Evolutionary conservation across 306 rosid species (phyloP), one percentile per base, ranked within the genome.

Genomic region (Cicer bijugum): DNA sequence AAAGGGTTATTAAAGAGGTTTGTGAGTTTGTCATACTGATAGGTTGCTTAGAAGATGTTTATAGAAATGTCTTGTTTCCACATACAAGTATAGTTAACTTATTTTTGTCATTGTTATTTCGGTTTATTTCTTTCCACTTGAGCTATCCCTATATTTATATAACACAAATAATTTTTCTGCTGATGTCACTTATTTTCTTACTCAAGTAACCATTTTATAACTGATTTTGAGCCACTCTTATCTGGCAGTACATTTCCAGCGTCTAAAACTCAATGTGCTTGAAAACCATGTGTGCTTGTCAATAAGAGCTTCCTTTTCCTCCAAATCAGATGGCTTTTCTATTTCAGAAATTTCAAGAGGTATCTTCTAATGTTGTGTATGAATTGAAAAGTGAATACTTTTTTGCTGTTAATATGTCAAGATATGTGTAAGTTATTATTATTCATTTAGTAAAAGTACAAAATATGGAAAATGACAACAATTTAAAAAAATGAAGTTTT

Each of bases 261-360:
- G 4, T 23, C 33, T 2, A 23, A 23, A 23, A 23, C 33, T 23
- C 33, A 23, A 23, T 23, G 33, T 23, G 33, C 33, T 23, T 23
- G 33, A 23, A 23, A 23, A 23, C 33, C 33, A 23, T 23, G 33
- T 23, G 33, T 23, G 33, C 4, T 23, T 23, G 33, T 23, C 33
- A 23, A 23, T 50, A 45, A 58, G 56, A 67, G 73, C 52, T 72
- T 67, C 77, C 8, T 46, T 51, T 51, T 51, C 47, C 71, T 42
- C 11, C 74, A 9, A 61, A 56, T 53, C 46, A 46, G 8, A 92
- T 89, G 97, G 97, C 94, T 38, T 85, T 88, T 81, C 84, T 93
- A 16, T 93, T 92, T 78, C 85, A 86, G 64, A 90, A 87, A 80
- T 91, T 91, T 81, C 98, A 91, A 84, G 96, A 91, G 96, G 97